Conservation (phyloP, 257 asterid species). For the Ehretia macrophylla region DNA sequence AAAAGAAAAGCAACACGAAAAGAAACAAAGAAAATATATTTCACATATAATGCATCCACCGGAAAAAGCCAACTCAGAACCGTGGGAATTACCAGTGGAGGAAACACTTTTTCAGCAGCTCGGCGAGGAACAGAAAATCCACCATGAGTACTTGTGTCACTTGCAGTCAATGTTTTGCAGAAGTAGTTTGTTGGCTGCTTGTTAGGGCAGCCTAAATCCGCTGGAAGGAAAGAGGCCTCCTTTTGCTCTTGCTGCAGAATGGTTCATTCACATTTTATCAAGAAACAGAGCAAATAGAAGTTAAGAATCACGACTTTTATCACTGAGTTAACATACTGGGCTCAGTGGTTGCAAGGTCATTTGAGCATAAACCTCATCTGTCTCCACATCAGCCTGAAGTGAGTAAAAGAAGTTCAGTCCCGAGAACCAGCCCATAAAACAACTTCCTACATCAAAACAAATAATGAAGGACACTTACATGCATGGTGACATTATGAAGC, state of each 20-base stretch:
- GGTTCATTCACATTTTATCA: background rate
- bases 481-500: slow-evolving; percentile 75
- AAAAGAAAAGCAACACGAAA: slow-evolving; percentile 4
- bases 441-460: background rate
- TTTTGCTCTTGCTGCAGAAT: slow-evolving; percentile 72
- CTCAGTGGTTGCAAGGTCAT: slow-evolving; percentile 81
- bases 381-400: slow-evolving; percentile 68
- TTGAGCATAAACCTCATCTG: slow-evolving; percentile 78
- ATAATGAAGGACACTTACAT: slow-evolving; percentile 29
- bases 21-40: background rate
- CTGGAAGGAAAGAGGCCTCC: slow-evolving; percentile 66
- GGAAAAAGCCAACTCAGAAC: too few relatives aligned
- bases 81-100: slow-evolving; percentile 47
- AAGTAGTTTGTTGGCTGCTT: slow-evolving; percentile 81
- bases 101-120: slow-evolving; percentile 85
- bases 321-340: slow-evolving; percentile 39
- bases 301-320: background rate
- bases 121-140: slow-evolving; percentile 92
- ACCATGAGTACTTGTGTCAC: slow-evolving; percentile 84
- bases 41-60: too few relatives aligned
- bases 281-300: background rate
- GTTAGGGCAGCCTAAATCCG: slow-evolving; percentile 60
- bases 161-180: slow-evolving; percentile 78
- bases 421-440: background rate
- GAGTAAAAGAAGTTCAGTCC: slow-evolving; percentile 19